Conservation (phyloP, 352 stramenopile genomes). For the Globisporangium recalcitrans region DNA sequence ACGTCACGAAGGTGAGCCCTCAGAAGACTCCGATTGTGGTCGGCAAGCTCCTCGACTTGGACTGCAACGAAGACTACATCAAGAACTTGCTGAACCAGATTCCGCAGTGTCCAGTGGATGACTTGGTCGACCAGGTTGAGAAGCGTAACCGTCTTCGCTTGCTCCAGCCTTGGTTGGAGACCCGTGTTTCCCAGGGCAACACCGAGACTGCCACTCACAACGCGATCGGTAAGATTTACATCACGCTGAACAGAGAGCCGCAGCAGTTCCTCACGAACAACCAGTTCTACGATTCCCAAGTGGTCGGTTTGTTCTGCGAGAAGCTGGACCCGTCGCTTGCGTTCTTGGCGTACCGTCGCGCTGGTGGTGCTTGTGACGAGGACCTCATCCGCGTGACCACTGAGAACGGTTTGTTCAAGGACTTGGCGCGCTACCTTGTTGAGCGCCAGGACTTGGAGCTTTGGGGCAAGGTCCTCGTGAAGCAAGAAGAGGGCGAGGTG, state of each 20-base stretch:
- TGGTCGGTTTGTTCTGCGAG: conserved; percentile 99
- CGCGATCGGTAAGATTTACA: conserved; percentile 99
- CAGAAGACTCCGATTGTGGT: conserved; percentile 98
- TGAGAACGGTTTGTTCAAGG: conserved; percentile 99
- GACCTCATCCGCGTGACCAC: conserved; percentile 99
- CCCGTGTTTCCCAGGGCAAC: conserved; percentile 97
- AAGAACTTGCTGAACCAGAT: conserved; percentile 99
- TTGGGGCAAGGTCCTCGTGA: conserved; percentile 95
- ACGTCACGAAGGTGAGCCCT: conserved; percentile 96
- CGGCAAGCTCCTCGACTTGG: conserved; percentile 97
- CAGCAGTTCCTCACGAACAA: conserved; percentile 99
- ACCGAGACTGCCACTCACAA: conserved; percentile 99
- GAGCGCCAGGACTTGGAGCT: conserved; percentile 98
- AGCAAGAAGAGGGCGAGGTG: conserved; percentile 89
- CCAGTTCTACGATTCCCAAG: conserved; percentile 99
- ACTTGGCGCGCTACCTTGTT: conserved; percentile 98
- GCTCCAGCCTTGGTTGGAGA: conserved; percentile 99
- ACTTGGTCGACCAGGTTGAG: conserved; percentile 98
- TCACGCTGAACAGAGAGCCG: conserved; percentile 99
- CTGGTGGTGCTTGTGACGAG: conserved; percentile 97
- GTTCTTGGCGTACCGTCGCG: conserved; percentile 99
- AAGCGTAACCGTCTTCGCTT: conserved; percentile 98
- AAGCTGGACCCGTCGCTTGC: conserved; percentile 98
- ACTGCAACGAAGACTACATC: conserved; percentile 99
- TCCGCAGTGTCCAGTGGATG: conserved; percentile 92